These are phyloP conservation scores for Citeromyces nyonsensis DNA, from an alignment of 805 yeast species.

Conservation along the genomic window DNA sequence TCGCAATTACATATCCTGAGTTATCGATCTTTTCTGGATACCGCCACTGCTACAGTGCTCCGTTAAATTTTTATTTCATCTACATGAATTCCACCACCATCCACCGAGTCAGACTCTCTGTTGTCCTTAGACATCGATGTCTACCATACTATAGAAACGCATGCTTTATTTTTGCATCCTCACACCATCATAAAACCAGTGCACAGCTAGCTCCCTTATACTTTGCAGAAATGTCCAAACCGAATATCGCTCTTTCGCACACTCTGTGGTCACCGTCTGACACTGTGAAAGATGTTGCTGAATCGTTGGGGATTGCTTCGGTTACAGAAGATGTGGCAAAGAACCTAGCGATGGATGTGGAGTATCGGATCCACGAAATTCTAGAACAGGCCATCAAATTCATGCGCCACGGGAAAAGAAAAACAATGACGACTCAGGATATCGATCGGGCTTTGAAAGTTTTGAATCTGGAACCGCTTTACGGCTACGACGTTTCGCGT, in stretches of 20 bases:
- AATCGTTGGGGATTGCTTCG: slow-evolving; percentile 62
- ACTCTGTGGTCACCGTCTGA: slow-evolving; percentile 96
- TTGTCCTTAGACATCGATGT: no score
- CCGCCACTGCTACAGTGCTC: no score
- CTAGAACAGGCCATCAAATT: slow-evolving; percentile 91
- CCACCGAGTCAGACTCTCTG: no score
- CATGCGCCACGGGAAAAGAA: slow-evolving; percentile 87
- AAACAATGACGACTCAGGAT: slow-evolving; percentile 67
- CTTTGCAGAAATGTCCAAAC: slow-evolving; percentile 1
- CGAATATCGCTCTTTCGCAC: slow-evolving; percentile 54
- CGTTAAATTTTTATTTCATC: no score
- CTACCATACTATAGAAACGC: no score
- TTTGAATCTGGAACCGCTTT: slow-evolving; percentile 86
- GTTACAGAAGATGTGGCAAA: slow-evolving; percentile 88
- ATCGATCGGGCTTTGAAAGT: slow-evolving; percentile 70
- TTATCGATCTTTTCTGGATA: no score
- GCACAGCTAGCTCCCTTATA: background rate
- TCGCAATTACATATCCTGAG: no score
- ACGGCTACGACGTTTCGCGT: slow-evolving; percentile 64
- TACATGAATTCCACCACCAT: no score
- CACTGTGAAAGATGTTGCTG: slow-evolving; percentile 94
- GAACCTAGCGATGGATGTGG: slow-evolving; percentile 97
- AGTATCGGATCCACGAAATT: slow-evolving; percentile 89
- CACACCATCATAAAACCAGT: background rate
- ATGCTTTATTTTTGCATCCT: background rate